Percentiles rank a stretch among this genome's conserved stretches.
These are phyloP conservation scores for Huntiella bhutanensis DNA, from an alignment of 2,329 filamentous ascomycete species.

Conservation along the genomic window DNA sequence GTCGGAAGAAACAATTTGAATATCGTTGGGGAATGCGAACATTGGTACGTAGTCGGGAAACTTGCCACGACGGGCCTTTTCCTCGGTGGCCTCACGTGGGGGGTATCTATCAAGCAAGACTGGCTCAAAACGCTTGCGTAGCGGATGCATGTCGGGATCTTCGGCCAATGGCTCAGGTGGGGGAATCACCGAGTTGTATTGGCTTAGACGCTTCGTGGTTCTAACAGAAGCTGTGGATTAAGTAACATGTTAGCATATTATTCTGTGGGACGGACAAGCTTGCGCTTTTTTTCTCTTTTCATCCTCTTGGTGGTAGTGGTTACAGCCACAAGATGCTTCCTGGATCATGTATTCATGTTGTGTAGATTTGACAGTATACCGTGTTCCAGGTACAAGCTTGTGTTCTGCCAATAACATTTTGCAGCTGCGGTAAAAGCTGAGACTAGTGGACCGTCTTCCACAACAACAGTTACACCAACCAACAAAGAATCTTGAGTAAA, in stretches of 20 bases:
- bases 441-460: background rate
- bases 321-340: no score
- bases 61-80: conserved; percentile 57
- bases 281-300: no score
- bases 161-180: conserved; percentile 76
- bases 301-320: no score
- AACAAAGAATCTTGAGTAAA: no score
- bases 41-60: conserved; percentile 98
- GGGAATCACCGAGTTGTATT: conserved; percentile 96
- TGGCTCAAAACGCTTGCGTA: conserved; percentile 86
- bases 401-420: no score
- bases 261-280: no score
- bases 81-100: conserved; percentile 61
- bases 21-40: conserved; percentile 98
- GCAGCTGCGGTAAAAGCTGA: background rate
- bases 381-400: no score
- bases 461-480: no score
- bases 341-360: no score
- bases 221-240: conserved; percentile 36
- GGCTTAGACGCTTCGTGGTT: conserved; percentile 76
- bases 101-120: conserved; percentile 92
- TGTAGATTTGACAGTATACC: no score
- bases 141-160: conserved; percentile 83
- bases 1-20: conserved; percentile 89
- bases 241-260: conserved; percentile 1